Conservation (phyloP, 495 filamentous ascomycete species). For the Cairneyella variabilis region DNA sequence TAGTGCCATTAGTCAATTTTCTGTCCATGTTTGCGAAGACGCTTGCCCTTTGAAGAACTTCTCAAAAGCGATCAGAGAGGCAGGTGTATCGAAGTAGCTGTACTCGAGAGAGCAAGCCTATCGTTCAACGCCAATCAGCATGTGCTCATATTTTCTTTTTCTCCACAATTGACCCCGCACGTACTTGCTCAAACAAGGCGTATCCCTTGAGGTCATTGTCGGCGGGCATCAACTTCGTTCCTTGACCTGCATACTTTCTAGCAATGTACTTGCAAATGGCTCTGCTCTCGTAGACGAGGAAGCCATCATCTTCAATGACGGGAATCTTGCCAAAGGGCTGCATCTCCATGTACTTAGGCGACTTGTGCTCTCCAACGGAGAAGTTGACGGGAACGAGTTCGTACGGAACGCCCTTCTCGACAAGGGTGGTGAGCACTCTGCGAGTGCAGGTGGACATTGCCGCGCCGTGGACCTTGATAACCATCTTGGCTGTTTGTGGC, state of each 20-base stretch:
- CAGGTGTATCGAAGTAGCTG: conserved; percentile 22
- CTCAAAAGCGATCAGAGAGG: conserved; percentile 21
- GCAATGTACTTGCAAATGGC: conserved; percentile 30
- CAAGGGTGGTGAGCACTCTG: conserved; percentile 10
- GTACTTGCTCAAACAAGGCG: conserved; percentile 25
- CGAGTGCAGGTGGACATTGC: conserved; percentile 21
- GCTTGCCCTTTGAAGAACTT: conserved; percentile 24
- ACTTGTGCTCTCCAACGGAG: conserved; percentile 20
- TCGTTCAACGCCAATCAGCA: not conserved
- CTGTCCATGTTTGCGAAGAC: not conserved
- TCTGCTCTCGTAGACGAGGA: conserved; percentile 29
- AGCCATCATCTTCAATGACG: conserved; percentile 28
- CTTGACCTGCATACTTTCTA: conserved; percentile 18
- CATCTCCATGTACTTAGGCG: not conserved
- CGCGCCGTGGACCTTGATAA: conserved; percentile 27
- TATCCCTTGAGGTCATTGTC: conserved; percentile 22
- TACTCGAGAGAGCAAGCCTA: conserved; percentile 26
- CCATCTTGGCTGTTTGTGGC: conserved; percentile 24
- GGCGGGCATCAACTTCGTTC: conserved; percentile 25
- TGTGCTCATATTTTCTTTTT: not conserved
- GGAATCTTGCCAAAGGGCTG: conserved; percentile 30
- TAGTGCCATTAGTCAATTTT: conserved; percentile 12
- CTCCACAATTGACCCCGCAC: not conserved
- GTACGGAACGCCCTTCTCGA: conserved; percentile 31
- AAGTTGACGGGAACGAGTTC: conserved; percentile 40